Conservation (phyloP, 257 asterid species). For the Solanum chiquidenum region DNA sequence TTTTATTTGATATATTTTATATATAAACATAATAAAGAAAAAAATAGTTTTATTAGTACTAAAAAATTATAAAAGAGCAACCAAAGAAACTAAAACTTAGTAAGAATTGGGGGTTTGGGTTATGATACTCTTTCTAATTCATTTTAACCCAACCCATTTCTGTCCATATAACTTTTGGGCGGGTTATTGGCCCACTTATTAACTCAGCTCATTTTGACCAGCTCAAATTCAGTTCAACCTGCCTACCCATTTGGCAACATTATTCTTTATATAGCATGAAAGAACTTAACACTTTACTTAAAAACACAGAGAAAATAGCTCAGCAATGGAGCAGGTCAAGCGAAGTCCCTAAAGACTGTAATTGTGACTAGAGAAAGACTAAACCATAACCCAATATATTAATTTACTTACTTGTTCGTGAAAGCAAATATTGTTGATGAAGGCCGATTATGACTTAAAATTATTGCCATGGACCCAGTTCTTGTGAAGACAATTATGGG, state of each 20-base stretch:
- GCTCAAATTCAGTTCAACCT: neutral
- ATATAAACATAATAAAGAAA: neutral
- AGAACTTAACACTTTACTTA: neutral
- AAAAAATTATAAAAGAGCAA: too few relatives aligned
- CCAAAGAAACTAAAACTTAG: too few relatives aligned
- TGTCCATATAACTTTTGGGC: neutral
- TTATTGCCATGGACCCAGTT: conserved; percentile 90
- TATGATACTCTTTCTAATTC: too few relatives aligned
- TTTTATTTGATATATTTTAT: too few relatives aligned
- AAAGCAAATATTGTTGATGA: conserved; percentile 77
- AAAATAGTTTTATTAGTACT: neutral
- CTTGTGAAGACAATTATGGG: conserved; percentile 94
- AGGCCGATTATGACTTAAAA: conserved; percentile 82
- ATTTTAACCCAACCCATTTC: neutral
- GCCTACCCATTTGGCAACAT: neutral
- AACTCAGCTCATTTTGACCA: neutral
- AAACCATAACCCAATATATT: neutral
- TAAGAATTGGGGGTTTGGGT: neutral
- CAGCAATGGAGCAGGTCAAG: neutral
- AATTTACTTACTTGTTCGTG: conserved; percentile 53
- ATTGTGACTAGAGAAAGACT: neutral
- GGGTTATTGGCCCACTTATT: neutral
- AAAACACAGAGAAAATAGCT: neutral
- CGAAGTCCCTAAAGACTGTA: neutral
- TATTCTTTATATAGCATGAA: neutral